Evolutionary conservation across 305 asterid species (phyloP).

Genomic region (Ajuga reptans): DNA sequence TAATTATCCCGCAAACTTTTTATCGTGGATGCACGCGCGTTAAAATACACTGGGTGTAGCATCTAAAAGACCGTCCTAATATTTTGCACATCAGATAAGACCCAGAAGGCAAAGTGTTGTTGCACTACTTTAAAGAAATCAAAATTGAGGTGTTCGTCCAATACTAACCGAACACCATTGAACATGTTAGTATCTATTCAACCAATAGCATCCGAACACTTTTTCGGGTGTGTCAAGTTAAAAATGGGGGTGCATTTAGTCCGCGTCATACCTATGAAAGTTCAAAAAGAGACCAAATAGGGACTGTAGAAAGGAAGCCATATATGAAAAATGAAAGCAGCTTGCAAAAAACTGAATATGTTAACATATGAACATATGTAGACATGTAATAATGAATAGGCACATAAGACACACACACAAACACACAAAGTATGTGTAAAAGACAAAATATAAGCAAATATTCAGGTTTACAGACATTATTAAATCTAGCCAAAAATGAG

Average conservation of each 20-base stretch:
- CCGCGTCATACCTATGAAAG: background rate
- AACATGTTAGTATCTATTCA: too few species aligned
- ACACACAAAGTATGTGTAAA: background rate
- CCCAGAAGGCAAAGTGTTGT: too few species aligned
- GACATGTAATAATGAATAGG: background rate
- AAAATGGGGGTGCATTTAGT: too few species aligned
- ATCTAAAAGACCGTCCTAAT: background rate
- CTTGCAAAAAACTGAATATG: background rate
- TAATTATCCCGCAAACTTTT: too few species aligned
- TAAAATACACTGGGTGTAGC: background rate
- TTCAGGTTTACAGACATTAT: slow-evolving; percentile 11
- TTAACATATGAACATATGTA: background rate
- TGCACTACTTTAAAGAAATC: too few species aligned
- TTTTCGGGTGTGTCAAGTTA: too few species aligned
- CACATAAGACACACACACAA: background rate
- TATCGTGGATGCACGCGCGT: background rate
- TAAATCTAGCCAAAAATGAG: slow-evolving; percentile 1
- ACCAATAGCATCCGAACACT: too few species aligned
- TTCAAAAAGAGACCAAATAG: background rate
- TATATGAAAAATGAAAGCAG: background rate
- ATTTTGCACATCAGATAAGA: too few species aligned
- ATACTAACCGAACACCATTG: too few species aligned
- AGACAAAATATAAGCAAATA: too few species aligned
- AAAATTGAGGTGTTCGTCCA: too few species aligned
- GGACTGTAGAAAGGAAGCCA: background rate